Evolutionary conservation across 306 rosid species (phyloP).

Genomic region (Acmispon strigosus): DNA sequence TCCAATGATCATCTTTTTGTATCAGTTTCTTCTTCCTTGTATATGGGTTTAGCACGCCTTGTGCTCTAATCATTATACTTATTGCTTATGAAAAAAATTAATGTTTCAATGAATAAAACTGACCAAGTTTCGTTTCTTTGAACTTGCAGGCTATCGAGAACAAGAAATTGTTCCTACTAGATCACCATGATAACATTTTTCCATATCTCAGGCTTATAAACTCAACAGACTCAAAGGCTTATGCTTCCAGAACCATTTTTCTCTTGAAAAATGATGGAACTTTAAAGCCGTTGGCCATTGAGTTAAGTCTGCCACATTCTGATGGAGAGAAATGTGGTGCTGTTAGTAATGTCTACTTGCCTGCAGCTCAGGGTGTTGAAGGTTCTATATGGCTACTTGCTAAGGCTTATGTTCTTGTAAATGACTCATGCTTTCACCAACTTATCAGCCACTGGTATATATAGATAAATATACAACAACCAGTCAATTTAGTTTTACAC

Average conservation of each 20-base stretch:
- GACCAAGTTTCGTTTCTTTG: too few species aligned
- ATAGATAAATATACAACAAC: background rate
- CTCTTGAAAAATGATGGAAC: constrained; percentile 60
- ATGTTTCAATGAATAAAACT: too few species aligned
- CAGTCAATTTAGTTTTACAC: too few species aligned
- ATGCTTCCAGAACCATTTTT: constrained; percentile 62
- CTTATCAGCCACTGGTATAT: constrained; percentile 61
- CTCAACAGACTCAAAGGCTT: constrained; percentile 33
- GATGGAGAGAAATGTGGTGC: constrained; percentile 50
- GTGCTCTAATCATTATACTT: too few species aligned
- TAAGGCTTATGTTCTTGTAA: constrained; percentile 58
- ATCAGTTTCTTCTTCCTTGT: too few species aligned
- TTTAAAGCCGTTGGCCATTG: constrained; percentile 65
- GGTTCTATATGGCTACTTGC: constrained; percentile 54
- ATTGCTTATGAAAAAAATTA: too few species aligned
- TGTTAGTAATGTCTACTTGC: constrained; percentile 40
- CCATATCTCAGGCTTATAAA: constrained; percentile 58
- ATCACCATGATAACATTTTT: constrained; percentile 61
- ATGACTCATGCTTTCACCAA: constrained; percentile 55
- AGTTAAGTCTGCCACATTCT: constrained; percentile 57
- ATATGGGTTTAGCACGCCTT: too few species aligned
- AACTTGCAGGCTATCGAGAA: constrained; percentile 39
- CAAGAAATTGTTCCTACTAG: constrained; percentile 51
- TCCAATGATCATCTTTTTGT: too few species aligned
- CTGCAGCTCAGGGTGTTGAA: constrained; percentile 49